These are phyloP conservation scores for Lepidium didymum DNA, from an alignment of 345 rosid genomes.

Conservation along the genomic window DNA sequence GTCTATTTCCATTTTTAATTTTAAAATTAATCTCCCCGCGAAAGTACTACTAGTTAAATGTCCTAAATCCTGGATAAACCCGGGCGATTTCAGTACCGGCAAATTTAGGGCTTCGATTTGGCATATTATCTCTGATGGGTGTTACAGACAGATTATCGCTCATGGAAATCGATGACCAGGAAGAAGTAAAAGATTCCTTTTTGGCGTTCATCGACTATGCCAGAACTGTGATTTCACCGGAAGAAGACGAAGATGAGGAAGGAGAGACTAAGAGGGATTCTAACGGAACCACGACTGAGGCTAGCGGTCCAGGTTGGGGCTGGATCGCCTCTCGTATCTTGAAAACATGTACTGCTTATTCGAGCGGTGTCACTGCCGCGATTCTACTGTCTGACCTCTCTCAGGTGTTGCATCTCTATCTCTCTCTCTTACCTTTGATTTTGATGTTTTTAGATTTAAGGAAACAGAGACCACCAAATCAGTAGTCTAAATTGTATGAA, in stretches of 20 bases:
- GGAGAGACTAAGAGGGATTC: background rate
- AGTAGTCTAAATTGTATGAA: no score
- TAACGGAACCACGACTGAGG: slow-evolving; percentile 15
- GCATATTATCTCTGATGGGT: slow-evolving; percentile 10
- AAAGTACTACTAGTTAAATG: background rate
- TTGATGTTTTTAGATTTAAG: background rate
- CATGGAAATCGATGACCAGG: slow-evolving; percentile 35
- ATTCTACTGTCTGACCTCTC: slow-evolving; percentile 78
- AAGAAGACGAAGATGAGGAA: slow-evolving; percentile 25
- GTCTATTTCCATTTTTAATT: background rate
- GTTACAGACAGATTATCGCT: slow-evolving; percentile 10
- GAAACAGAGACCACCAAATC: no score
- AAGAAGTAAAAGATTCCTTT: slow-evolving; percentile 44
- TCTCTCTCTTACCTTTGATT: background rate
- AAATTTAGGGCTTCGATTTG: slow-evolving; percentile 21
- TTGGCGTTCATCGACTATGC: slow-evolving; percentile 73
- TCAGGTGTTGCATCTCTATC: slow-evolving; percentile 40
- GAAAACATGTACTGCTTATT: slow-evolving; percentile 70
- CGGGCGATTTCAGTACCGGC: background rate
- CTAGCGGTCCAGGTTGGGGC: slow-evolving; percentile 64
- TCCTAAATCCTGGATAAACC: background rate
- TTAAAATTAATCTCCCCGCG: slow-evolving; percentile 19
- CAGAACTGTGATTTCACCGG: slow-evolving; percentile 45
- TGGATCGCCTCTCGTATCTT: slow-evolving; percentile 76
- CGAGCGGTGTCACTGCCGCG: slow-evolving; percentile 89